Base-by-base conservation (phyloP, 1,139 yeast genomes). In the Pneumocystis sp. region DNA sequence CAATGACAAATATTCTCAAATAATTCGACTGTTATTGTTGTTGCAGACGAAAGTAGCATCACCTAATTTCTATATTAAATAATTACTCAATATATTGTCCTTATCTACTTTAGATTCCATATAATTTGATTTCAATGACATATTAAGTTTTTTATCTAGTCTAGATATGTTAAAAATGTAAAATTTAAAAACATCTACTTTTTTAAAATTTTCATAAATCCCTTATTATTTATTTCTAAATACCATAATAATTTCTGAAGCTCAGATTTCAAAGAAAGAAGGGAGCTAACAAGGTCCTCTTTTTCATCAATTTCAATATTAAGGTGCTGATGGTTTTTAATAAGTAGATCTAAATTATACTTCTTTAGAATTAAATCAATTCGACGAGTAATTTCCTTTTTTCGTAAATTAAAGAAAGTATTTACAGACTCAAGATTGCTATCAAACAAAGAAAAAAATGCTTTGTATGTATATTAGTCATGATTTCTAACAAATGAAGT, bases 211-310 rank as follows among this genome's bases (percentile, higher is more conserved):
- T 93, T 93, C 66, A 85, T 82, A 72, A 90, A 87, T 0, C 96
- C 98, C 68, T 93, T 85, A 74, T 87, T 89, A 77, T 93, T 93
- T 72, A 91, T 82, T 71, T 91, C 97, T 21, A 96, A 95, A 74
- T 84, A 93, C 96, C 97, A 91, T 74, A 77, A 76, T 73, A 93
- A 79, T 75, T 90, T 90, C 67, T 96, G 81, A 68, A 87, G 83
- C 68, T 85, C 83, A n/a, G 86, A 80, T 64, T 96, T 81, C 66
- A 90, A 78, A 73, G 90, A 97, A 50, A 89, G 79, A 62, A 91
- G 77, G 35, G 89, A 86, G 37, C 85, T 84, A 64, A 87, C 80
- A 62, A 90, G 79, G 73, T 93, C 97, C 67, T 87, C 91, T 59
- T 86, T 76, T 70, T 89, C 96, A 66, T 87, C 93, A n/a, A 76